Conservation (phyloP, 176 grass and related monocot species). For the Avena insularis region DNA sequence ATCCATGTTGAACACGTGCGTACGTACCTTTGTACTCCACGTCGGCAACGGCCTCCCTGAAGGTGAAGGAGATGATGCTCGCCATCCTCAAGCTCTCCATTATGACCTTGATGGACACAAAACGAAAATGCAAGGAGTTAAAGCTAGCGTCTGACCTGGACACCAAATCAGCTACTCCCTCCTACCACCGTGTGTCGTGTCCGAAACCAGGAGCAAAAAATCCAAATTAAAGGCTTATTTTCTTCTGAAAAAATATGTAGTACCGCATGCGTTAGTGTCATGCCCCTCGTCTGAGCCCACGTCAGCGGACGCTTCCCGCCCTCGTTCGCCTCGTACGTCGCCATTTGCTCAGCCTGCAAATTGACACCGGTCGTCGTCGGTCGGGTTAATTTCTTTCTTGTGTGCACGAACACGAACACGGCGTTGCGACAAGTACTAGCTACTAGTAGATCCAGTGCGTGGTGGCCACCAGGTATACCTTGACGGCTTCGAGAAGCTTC, state of each 20-base stretch:
- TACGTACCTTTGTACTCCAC: slow-evolving; percentile 97
- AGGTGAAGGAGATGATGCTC: slow-evolving; percentile 96
- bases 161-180: neutral
- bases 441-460: neutral
- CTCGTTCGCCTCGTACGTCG: slow-evolving; percentile 61
- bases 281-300: slow-evolving; percentile 79
- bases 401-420: too few species aligned
- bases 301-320: slow-evolving; percentile 64
- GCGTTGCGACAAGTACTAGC: neutral
- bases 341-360: slow-evolving; percentile 65
- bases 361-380: slow-evolving; percentile 11
- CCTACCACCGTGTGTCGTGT: neutral
- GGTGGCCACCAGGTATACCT: neutral
- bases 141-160: neutral
- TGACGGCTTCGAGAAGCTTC: slow-evolving; percentile 70
- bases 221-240: neutral
- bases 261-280: slow-evolving; percentile 85
- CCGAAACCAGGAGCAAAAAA: neutral
- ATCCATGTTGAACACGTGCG: neutral
- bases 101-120: slow-evolving; percentile 51
- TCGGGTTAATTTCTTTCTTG: too few species aligned
- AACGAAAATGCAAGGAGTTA: slow-evolving; percentile 35
- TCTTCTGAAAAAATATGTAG: neutral
- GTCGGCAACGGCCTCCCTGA: slow-evolving; percentile 92
- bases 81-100: slow-evolving; percentile 96